phyloP scores from a whole-genome alignment of 2,329 filamentous ascomycete genomes.

The Sporothrix brunneoviolacea region DNA sequence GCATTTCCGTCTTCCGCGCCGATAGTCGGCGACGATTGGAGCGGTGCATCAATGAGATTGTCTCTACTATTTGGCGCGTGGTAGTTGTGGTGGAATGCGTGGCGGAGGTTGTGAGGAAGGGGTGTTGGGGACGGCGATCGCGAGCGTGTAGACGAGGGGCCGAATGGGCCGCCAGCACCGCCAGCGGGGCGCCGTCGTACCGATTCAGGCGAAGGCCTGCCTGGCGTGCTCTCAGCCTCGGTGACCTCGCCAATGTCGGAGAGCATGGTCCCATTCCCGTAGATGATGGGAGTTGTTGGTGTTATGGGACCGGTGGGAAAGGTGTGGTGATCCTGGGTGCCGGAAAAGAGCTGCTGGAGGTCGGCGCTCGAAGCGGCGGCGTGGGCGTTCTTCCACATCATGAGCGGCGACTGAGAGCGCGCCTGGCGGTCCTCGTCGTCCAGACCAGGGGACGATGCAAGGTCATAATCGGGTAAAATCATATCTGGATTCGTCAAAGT shows the following conservation, averaged over 20 bases:
- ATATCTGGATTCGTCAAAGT: slow-evolving; percentile 91
- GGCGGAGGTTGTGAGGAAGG: slow-evolving; percentile 11
- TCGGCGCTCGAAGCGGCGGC: slow-evolving; percentile 25
- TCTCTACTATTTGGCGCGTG: slow-evolving; percentile 22
- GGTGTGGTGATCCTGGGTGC: slow-evolving; percentile 26
- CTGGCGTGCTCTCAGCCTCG: slow-evolving; percentile 44
- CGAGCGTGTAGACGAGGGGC: slow-evolving; percentile 21
- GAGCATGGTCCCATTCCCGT: slow-evolving; percentile 62
- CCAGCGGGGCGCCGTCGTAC: slow-evolving; percentile 6
- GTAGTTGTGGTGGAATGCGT: slow-evolving; percentile 17
- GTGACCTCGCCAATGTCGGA: slow-evolving; percentile 57
- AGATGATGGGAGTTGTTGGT: slow-evolving; percentile 58
- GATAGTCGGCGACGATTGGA: slow-evolving; percentile 40
- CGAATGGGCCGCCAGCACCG: background rate
- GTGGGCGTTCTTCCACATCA: slow-evolving; percentile 45
- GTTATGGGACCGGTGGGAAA: slow-evolving; percentile 40
- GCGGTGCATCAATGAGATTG: slow-evolving; percentile 26
- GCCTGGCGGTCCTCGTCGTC: slow-evolving; percentile 35
- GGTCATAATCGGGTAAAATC: slow-evolving; percentile 75
- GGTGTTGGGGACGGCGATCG: slow-evolving; percentile 23
- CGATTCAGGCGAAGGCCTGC: slow-evolving; percentile 27
- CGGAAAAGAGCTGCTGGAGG: slow-evolving; percentile 40
- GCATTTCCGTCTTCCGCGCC: slow-evolving; percentile 27
- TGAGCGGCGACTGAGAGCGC: slow-evolving; percentile 41
- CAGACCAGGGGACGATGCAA: slow-evolving; percentile 45